A percentile compares a stretch with the other conserved stretches of the same genome.
Evolutionary conservation across 2,329 filamentous ascomycete species (phyloP).

Genomic region (Colletotrichum magnum): DNA sequence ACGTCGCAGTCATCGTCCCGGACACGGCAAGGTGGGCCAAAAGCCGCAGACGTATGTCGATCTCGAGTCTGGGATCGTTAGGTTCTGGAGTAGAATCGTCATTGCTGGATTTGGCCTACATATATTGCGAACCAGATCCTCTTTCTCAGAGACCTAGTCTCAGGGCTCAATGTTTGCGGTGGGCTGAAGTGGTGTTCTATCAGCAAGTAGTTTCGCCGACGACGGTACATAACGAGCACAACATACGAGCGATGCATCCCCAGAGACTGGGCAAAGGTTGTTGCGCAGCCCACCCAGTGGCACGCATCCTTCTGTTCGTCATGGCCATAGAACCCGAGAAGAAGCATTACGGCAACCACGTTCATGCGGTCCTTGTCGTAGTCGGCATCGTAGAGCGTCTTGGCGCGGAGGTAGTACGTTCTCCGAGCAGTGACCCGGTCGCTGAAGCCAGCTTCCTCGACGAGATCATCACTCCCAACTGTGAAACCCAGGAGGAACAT

Average conservation of each 20-base stretch:
- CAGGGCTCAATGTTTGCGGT: neutral
- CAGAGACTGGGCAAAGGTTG: slow-evolving; percentile 27
- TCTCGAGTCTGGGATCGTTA: slow-evolving; percentile 44
- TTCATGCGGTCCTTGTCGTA: slow-evolving; percentile 24
- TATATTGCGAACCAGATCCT: slow-evolving; percentile 33
- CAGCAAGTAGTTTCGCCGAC: neutral
- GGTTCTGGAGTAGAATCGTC: neutral
- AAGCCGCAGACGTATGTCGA: slow-evolving; percentile 52
- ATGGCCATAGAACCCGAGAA: slow-evolving; percentile 28
- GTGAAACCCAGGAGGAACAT: slow-evolving; percentile 21
- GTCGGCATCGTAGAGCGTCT: slow-evolving; percentile 35
- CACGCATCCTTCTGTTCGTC: slow-evolving; percentile 36
- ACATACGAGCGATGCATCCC: slow-evolving; percentile 32
- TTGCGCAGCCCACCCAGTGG: slow-evolving; percentile 32
- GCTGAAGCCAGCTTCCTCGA: slow-evolving; percentile 22
- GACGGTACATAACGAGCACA: no score
- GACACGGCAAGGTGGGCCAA: slow-evolving; percentile 53
- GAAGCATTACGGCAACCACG: slow-evolving; percentile 15
- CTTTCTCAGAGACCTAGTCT: slow-evolving; percentile 11
- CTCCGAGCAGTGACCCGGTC: slow-evolving; percentile 20
- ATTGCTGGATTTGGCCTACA: neutral
- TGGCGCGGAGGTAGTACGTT: slow-evolving; percentile 26
- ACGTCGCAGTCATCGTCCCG: slow-evolving; percentile 56
- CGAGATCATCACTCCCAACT: slow-evolving; percentile 16
- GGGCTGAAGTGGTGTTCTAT: neutral